Evolutionary conservation across 108 stramenopile species (phyloP).

Genomic region (Cylindrotheca closterium): DNA sequence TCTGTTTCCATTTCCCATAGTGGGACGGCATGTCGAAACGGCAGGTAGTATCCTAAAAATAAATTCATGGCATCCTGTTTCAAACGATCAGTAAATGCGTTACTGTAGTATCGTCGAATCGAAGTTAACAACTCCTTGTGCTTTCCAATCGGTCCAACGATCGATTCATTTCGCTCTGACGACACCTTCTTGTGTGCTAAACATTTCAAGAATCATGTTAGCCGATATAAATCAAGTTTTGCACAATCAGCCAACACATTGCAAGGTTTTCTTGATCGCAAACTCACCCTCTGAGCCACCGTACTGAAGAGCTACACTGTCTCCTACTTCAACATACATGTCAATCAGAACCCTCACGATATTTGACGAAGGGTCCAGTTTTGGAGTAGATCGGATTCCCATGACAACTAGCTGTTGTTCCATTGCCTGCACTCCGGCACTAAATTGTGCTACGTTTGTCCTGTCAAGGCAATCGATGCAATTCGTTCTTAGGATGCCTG

Average conservation of each 20-base stretch:
- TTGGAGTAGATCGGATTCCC: slow-evolving; percentile 82
- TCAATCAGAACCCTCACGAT: slow-evolving; percentile 92
- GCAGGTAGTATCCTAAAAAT: slow-evolving; percentile 92
- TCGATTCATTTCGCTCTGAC: slow-evolving; percentile 62
- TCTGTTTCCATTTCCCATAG: slow-evolving; percentile 91
- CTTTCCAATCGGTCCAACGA: slow-evolving; percentile 82
- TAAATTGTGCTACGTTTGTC: slow-evolving; percentile 98
- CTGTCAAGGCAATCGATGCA: slow-evolving; percentile 98
- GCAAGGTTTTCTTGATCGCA: no score
- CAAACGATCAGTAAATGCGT: slow-evolving; percentile 95
- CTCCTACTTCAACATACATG: slow-evolving; percentile 97
- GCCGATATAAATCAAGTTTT: no score
- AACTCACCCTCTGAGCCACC: slow-evolving; percentile 99
- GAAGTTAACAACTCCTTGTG: slow-evolving; percentile 95
- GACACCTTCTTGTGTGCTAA: slow-evolving; percentile 96
- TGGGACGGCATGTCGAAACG: slow-evolving; percentile 67
- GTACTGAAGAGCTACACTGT: slow-evolving; percentile 95
- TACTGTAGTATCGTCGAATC: slow-evolving; percentile 95
- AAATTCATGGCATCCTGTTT: slow-evolving; percentile 99
- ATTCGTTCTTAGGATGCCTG: slow-evolving; percentile 95
- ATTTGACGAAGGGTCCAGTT: slow-evolving; percentile 84
- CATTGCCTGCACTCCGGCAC: slow-evolving; percentile 92
- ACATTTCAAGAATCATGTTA: no score
- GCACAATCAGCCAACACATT: no score
- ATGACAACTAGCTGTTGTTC: slow-evolving; percentile 91